phyloP scores from a whole-genome alignment of 495 filamentous ascomycete genomes.

The Talaromyces proteolyticus region DNA sequence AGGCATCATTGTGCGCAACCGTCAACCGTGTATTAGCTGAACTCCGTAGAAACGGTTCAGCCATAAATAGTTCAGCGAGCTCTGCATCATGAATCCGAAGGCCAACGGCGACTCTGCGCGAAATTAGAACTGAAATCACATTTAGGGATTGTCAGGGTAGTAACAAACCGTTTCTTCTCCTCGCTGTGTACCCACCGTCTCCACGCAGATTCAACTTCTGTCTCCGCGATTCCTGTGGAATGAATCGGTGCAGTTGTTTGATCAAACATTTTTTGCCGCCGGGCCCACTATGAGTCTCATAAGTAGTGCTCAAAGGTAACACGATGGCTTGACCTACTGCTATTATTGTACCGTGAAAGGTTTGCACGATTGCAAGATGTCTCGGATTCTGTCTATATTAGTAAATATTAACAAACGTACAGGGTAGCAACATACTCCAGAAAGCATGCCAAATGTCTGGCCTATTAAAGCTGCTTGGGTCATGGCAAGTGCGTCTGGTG shows the following conservation, averaged over 20 bases:
- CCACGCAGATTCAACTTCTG: conserved; percentile 13
- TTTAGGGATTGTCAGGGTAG: background rate
- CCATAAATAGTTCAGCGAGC: conserved; percentile 25
- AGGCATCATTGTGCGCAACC: conserved; percentile 19
- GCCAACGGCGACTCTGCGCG: conserved; percentile 15
- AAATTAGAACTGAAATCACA: conserved; percentile 4
- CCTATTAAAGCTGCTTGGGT: conserved; percentile 31
- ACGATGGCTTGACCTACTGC: background rate
- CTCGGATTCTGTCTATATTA: conserved; percentile 10
- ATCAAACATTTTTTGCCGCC: conserved; percentile 7
- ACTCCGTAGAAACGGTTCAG: conserved; percentile 21
- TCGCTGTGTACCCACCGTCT: conserved; percentile 6
- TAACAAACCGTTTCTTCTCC: conserved; percentile 17
- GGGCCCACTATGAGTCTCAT: conserved; percentile 15
- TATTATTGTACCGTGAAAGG: conserved; percentile 31
- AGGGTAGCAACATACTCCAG: conserved; percentile 11
- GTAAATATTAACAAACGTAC: background rate
- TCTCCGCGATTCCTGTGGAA: conserved; percentile 7
- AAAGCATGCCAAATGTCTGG: conserved; percentile 33
- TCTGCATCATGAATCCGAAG: conserved; percentile 28
- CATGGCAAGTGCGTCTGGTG: conserved; percentile 19
- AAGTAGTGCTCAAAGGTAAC: background rate
- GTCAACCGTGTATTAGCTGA: conserved; percentile 14
- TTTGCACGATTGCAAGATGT: conserved; percentile 22
- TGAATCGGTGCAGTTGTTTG: background rate